These are phyloP conservation scores for Cladosporium sphaerospermum DNA, from an alignment of 2,329 filamentous ascomycete species.

Conservation along the genomic window DNA sequence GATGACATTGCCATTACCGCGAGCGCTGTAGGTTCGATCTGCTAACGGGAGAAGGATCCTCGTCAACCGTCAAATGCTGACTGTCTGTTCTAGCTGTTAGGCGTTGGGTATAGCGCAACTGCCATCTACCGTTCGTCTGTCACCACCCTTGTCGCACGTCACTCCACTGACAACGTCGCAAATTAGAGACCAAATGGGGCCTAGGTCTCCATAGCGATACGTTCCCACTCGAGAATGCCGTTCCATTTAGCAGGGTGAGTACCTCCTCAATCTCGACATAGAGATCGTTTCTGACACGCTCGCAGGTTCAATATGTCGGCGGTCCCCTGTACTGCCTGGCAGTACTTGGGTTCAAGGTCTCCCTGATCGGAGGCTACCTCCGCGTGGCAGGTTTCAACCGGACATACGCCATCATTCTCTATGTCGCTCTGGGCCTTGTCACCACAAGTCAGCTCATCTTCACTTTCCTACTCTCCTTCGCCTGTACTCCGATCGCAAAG, in stretches of 20 bases:
- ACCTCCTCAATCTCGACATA: not conserved
- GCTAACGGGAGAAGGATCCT: not conserved
- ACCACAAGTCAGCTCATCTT: slow-evolving; percentile 13
- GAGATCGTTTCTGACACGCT: not conserved
- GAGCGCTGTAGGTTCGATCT: not conserved
- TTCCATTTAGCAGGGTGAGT: slow-evolving; percentile 12
- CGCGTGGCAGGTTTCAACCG: slow-evolving; percentile 15
- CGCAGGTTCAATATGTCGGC: slow-evolving; percentile 12
- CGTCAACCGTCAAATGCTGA: not conserved
- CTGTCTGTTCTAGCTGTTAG: slow-evolving; percentile 5
- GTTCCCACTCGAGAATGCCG: slow-evolving; percentile 13
- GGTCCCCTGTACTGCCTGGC: slow-evolving; percentile 15
- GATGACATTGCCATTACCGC: slow-evolving; percentile 12
- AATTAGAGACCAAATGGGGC: slow-evolving; percentile 12
- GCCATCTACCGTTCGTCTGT: slow-evolving; percentile 11
- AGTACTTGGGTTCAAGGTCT: slow-evolving; percentile 15
- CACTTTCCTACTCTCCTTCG: slow-evolving; percentile 14
- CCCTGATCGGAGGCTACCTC: slow-evolving; percentile 13
- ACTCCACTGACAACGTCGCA: not conserved
- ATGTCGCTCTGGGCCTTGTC: slow-evolving; percentile 11
- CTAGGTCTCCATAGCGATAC: slow-evolving; percentile 6
- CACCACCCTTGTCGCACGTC: not conserved
- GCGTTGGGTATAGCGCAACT: slow-evolving; percentile 12
- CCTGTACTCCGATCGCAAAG: slow-evolving; percentile 14
- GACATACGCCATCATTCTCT: slow-evolving; percentile 11